Conservation (phyloP, 1,139 yeast genomes). For the Sporopachydermia cereana region DNA sequence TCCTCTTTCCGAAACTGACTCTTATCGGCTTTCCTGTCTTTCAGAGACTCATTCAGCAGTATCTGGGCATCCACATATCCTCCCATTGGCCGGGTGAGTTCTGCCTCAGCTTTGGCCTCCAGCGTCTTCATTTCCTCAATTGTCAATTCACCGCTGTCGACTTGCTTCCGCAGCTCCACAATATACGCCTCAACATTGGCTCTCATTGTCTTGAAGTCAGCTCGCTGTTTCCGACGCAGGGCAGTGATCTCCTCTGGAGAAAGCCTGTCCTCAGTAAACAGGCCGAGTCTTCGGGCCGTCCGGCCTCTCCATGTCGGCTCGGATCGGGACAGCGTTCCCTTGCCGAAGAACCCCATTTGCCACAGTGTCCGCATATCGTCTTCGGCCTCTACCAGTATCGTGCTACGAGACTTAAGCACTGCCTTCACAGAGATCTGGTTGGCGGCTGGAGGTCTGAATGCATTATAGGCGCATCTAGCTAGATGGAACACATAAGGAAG, state of each 20-base stretch:
- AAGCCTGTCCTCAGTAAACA: slow-evolving; percentile 25
- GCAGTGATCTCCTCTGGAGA: slow-evolving; percentile 71
- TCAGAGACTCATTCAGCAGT: slow-evolving; percentile 7
- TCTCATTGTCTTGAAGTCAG: slow-evolving; percentile 52
- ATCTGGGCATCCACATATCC: background rate
- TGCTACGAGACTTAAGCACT: slow-evolving; percentile 18
- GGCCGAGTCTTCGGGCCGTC: slow-evolving; percentile 40
- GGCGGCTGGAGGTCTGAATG: background rate
- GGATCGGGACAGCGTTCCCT: slow-evolving; percentile 78
- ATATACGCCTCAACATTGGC: slow-evolving; percentile 24
- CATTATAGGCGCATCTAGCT: background rate
- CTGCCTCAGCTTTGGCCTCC: slow-evolving; percentile 16
- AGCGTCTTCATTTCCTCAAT: slow-evolving; percentile 17
- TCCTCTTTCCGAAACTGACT: slow-evolving; percentile 31
- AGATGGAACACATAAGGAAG: background rate
- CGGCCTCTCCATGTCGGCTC: slow-evolving; percentile 85
- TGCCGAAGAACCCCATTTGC: slow-evolving; percentile 88
- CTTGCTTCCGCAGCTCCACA: slow-evolving; percentile 17
- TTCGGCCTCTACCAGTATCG: slow-evolving; percentile 35
- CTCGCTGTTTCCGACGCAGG: slow-evolving; percentile 60
- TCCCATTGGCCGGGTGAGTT: slow-evolving; percentile 8
- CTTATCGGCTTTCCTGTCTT: slow-evolving; percentile 12
- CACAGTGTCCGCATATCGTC: slow-evolving; percentile 52
- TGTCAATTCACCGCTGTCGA: slow-evolving; percentile 12
- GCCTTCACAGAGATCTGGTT: slow-evolving; percentile 6